A percentile compares a stretch with the other conserved stretches of the same genome.
phyloP scores from a whole-genome alignment of 163 green algal genomes.

The Scenedesmus sp. region DNA sequence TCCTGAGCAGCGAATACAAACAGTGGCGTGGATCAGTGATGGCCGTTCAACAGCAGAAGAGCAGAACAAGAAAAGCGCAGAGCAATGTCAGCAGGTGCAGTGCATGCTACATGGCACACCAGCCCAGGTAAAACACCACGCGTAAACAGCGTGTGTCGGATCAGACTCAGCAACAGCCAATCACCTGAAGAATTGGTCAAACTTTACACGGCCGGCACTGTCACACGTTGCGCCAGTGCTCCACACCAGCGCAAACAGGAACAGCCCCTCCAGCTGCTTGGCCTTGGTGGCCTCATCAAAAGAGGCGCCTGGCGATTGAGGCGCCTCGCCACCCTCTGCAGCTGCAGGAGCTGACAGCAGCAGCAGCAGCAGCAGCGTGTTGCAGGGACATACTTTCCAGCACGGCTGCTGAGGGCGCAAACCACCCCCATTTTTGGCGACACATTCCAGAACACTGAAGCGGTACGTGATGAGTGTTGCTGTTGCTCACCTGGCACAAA shows the following conservation, averaged over 20 bases:
- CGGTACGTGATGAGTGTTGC: neutral
- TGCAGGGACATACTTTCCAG: neutral
- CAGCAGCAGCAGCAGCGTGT: neutral
- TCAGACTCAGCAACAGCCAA: neutral
- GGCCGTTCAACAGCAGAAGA: neutral
- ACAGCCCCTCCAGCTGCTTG: conserved; percentile 72
- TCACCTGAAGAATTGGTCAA: conserved; percentile 77
- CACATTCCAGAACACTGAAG: neutral
- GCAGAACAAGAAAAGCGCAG: neutral
- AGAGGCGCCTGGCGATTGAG: neutral
- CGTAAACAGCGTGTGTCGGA: neutral
- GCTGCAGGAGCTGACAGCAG: neutral
- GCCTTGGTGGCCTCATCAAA: conserved; percentile 68
- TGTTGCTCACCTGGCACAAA: conserved; percentile 44
- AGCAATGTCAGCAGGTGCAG: neutral
- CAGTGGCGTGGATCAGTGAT: neutral
- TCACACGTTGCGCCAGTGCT: conserved; percentile 75
- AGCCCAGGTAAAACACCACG: neutral
- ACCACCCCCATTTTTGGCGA: neutral
- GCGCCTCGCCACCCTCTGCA: conserved; percentile 3
- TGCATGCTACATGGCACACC: neutral
- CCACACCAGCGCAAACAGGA: conserved; percentile 85
- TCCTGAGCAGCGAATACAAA: neutral
- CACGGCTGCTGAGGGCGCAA: neutral
- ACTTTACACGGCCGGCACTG: conserved; percentile 70